Evolutionary conservation across 2,329 filamentous ascomycete genomes (phyloP).

Genomic region (Trichoderma sp.): DNA sequence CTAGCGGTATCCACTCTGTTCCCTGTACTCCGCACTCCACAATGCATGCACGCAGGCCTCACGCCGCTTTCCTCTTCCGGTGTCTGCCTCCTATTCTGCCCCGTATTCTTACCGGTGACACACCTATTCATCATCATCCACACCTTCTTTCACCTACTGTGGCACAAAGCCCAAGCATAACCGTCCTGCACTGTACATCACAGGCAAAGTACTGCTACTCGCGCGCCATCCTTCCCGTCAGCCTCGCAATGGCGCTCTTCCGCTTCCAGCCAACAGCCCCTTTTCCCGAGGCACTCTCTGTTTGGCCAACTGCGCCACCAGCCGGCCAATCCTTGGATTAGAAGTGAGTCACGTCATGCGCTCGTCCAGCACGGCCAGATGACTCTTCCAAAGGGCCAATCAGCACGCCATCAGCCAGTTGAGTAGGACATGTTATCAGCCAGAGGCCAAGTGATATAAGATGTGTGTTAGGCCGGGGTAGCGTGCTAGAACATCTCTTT

Average conservation of each 20-base stretch:
- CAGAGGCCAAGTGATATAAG: constrained; percentile 7
- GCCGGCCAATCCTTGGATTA: constrained; percentile 3
- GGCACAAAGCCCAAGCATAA: background rate
- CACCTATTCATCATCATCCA: constrained; percentile 2
- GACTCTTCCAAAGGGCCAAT: constrained; percentile 26
- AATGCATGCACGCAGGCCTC: constrained; percentile 2
- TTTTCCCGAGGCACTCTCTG: constrained; percentile 1
- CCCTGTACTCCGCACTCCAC: constrained; percentile 15
- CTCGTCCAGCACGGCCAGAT: constrained; percentile 22
- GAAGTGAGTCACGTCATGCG: constrained; percentile 29
- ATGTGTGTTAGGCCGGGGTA: background rate
- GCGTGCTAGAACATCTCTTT: background rate
- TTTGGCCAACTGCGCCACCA: constrained; percentile 16
- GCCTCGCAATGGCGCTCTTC: constrained; percentile 10
- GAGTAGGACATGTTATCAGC: background rate
- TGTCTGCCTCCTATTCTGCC: constrained; percentile 16
- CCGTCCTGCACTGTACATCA: background rate
- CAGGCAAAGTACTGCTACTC: background rate
- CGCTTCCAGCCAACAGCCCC: constrained; percentile 14
- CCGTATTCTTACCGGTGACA: constrained; percentile 8
- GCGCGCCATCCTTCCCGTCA: background rate
- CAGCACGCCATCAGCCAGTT: constrained; percentile 14
- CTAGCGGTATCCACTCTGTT: background rate
- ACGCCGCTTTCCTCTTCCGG: constrained; percentile 16
- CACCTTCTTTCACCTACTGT: constrained; percentile 8